Percentiles rank a stretch among this genome's conserved stretches.
phyloP scores from a whole-genome alignment of 148 eudicot species.

The Rhododendron henanense region DNA sequence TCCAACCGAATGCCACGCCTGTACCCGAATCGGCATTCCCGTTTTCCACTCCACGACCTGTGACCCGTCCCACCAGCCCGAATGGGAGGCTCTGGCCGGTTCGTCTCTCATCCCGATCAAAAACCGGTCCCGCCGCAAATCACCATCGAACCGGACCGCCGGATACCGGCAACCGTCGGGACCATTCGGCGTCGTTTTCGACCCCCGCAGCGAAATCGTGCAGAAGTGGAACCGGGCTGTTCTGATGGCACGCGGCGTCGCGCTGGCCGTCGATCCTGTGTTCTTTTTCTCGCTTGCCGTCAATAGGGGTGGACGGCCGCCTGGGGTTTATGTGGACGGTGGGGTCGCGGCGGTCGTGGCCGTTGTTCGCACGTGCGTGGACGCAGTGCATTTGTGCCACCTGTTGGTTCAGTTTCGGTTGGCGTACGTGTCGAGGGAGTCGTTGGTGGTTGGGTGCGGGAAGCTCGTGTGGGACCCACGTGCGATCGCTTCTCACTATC shows the following conservation, averaged over 20 bases:
- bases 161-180: not conserved
- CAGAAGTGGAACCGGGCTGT: slow-evolving; percentile 64
- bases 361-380: slow-evolving; percentile 56
- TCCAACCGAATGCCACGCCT: slow-evolving; percentile 70
- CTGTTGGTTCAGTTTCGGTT: slow-evolving; percentile 57
- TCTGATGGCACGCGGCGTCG: slow-evolving; percentile 62
- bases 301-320: slow-evolving; percentile 36
- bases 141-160: not conserved
- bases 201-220: slow-evolving; percentile 68
- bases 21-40: slow-evolving; percentile 84
- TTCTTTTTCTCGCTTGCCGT: slow-evolving; percentile 75
- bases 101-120: slow-evolving; percentile 63
- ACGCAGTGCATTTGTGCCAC: slow-evolving; percentile 51
- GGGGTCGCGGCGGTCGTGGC: slow-evolving; percentile 50
- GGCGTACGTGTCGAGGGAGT: slow-evolving; percentile 69
- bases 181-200: slow-evolving; percentile 31
- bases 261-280: slow-evolving; percentile 76
- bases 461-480: slow-evolving; percentile 73
- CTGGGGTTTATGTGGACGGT: slow-evolving; percentile 68
- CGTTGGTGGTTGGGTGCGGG: slow-evolving; percentile 66
- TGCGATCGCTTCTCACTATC: slow-evolving; percentile 45
- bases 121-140: slow-evolving; percentile 9
- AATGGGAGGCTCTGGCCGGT: slow-evolving; percentile 86
- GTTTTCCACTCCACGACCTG: slow-evolving; percentile 87
- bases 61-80: slow-evolving; percentile 55